phyloP scores from a whole-genome alignment of 257 asterid species.

The Solanum bukasovii region DNA sequence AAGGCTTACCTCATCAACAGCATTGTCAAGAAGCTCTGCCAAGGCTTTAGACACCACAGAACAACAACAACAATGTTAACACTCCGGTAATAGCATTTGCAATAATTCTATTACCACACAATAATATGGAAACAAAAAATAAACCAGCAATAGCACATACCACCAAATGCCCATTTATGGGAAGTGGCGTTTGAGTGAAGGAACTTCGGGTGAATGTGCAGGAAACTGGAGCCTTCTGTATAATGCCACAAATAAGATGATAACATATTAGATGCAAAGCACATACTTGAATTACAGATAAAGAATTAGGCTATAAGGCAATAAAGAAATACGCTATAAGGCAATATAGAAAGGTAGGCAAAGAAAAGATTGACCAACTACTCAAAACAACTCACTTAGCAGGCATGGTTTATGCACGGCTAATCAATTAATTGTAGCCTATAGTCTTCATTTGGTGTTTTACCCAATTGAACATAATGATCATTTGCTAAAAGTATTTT shows the following conservation, averaged over 20 bases:
- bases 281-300: not conserved
- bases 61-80: not conserved
- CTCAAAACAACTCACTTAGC: not conserved
- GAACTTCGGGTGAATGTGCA: constrained; percentile 85
- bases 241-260: constrained; percentile 4
- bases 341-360: not conserved
- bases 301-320: not conserved
- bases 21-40: constrained; percentile 91
- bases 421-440: not conserved
- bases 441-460: not conserved
- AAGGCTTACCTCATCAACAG: constrained; percentile 73
- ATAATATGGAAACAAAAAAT: not conserved
- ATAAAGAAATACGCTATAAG: not conserved
- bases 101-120: not conserved
- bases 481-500: not conserved
- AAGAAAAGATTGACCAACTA: not conserved
- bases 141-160: constrained; percentile 30
- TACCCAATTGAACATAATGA: not conserved
- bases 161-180: constrained; percentile 98
- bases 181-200: constrained; percentile 98
- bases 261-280: not conserved
- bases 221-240: constrained; percentile 67
- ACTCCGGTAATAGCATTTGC: not conserved
- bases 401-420: not conserved
- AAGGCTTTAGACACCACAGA: constrained; percentile 48